Conservation (phyloP, 148 eudicot species). For the Dysphania ambrosioides region DNA sequence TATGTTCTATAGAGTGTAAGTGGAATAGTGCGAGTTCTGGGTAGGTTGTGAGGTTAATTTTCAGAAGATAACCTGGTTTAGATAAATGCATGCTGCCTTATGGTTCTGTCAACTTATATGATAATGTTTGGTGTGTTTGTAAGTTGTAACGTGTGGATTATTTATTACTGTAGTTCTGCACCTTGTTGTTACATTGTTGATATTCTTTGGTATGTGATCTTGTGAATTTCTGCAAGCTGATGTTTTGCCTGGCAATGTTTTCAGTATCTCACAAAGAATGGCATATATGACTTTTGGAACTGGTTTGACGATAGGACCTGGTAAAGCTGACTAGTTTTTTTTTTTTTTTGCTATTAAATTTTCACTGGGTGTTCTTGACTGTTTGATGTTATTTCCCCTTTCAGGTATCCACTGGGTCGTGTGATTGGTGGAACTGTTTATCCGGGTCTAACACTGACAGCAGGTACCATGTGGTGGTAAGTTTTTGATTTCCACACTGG, state of each 20-base stretch:
- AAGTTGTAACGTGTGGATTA: neutral
- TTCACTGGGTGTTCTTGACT: neutral
- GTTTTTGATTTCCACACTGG: constrained; percentile 27
- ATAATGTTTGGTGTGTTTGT: neutral
- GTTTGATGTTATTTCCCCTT: constrained; percentile 17
- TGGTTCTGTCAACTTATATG: neutral
- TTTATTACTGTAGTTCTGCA: neutral
- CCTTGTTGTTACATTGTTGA: neutral
- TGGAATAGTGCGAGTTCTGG: neutral
- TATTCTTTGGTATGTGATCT: neutral
- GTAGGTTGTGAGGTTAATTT: neutral
- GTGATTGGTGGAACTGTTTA: constrained; percentile 99
- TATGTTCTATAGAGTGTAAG: neutral
- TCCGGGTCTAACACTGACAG: constrained; percentile 94
- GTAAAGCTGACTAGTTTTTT: too few species aligned
- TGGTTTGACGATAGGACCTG: constrained; percentile 99
- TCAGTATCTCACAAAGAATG: constrained; percentile 81
- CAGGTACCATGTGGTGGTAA: constrained; percentile 95
- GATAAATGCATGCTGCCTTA: neutral
- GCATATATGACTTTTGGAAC: constrained; percentile 98
- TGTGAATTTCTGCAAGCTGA: constrained; percentile 10
- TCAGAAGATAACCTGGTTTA: neutral
- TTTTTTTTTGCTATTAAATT: constrained; percentile 1
- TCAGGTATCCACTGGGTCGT: constrained; percentile 97
- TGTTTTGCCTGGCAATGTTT: constrained; percentile 3